Conservation (phyloP, 352 stramenopile species). For the Aphanomyces invadans region DNA sequence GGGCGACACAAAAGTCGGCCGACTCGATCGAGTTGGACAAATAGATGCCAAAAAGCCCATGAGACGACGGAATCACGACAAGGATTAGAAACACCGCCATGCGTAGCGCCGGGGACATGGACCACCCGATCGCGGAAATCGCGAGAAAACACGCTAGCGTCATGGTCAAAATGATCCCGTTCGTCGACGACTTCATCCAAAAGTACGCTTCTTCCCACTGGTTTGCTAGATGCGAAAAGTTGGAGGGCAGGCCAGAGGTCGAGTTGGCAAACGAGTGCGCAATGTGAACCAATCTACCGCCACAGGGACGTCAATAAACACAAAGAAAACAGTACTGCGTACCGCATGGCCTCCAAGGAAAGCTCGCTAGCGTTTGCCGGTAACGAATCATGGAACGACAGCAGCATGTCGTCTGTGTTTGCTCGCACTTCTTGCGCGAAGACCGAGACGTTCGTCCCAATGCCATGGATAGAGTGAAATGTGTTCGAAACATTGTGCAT, state of each 20-base stretch:
- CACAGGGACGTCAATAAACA: constrained; percentile 17
- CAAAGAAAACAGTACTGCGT: constrained; percentile 10
- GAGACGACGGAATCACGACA: constrained; percentile 66
- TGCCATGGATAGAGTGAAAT: constrained; percentile 38
- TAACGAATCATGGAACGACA: constrained; percentile 63
- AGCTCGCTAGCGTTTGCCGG: constrained; percentile 52
- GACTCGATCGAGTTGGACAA: constrained; percentile 73
- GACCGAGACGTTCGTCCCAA: constrained; percentile 32
- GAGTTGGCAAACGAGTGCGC: constrained; percentile 47
- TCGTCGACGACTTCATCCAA: constrained; percentile 72
- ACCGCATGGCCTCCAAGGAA: constrained; percentile 51
- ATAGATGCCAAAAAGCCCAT: constrained; percentile 72
- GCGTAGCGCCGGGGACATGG: constrained; percentile 60
- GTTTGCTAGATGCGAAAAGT: constrained; percentile 46
- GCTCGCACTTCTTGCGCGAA: constrained; percentile 38
- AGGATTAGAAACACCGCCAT: constrained; percentile 70
- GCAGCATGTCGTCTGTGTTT: constrained; percentile 49
- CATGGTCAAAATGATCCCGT: constrained; percentile 66
- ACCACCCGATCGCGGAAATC: constrained; percentile 73
- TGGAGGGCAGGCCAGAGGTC: constrained; percentile 40
- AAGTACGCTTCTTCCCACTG: constrained; percentile 74
- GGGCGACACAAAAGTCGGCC: constrained; percentile 67
- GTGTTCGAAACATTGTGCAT: constrained; percentile 62
- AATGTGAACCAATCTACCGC: constrained; percentile 45
- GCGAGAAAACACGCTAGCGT: constrained; percentile 66